A percentile compares a stretch with the other conserved stretches of the same genome.
phyloP scores from a whole-genome alignment of 2,329 filamentous ascomycete species.

The Fusarium hainanense region DNA sequence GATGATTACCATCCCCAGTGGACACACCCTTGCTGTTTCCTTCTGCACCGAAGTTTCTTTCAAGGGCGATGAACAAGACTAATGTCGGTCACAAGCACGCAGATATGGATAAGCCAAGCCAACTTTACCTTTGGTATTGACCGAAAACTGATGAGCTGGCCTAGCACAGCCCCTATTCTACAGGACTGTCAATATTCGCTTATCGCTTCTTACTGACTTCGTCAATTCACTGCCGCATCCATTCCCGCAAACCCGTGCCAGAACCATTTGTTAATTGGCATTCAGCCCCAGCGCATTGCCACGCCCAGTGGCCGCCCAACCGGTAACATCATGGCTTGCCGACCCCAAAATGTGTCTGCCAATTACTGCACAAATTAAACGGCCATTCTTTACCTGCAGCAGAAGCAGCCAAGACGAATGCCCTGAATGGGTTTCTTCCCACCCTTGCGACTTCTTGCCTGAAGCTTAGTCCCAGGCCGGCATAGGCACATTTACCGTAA shows the following conservation, averaged over 20 bases:
- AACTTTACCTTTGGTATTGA: constrained; percentile 34
- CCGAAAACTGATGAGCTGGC: constrained; percentile 35
- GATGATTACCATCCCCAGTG: not conserved
- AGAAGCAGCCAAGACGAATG: constrained; percentile 20
- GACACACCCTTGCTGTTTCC: not conserved
- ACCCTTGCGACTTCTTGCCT: constrained; percentile 5
- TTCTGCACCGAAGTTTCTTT: constrained; percentile 3
- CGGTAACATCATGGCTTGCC: constrained; percentile 13
- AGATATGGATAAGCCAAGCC: constrained; percentile 15
- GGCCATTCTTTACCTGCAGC: constrained; percentile 12
- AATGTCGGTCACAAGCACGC: constrained; percentile 19
- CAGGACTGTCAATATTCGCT: constrained; percentile 9
- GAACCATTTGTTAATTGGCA: constrained; percentile 25
- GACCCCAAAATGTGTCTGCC: not conserved
- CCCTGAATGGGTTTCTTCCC: constrained; percentile 3
- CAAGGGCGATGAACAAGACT: not conserved
- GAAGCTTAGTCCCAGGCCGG: constrained; percentile 10
- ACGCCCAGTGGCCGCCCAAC: constrained; percentile 25
- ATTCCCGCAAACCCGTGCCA: constrained; percentile 36
- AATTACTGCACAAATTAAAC: constrained; percentile 15
- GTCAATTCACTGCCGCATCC: constrained; percentile 35
- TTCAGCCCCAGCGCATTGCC: constrained; percentile 43
- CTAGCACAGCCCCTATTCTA: constrained; percentile 34
- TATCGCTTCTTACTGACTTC: constrained; percentile 21
- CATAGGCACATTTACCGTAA: not conserved